Evolutionary conservation across 1,284 basidiomycete species (phyloP), one percentile per base, ranked within the genome.

Genomic region (Boletus austroedulis): DNA sequence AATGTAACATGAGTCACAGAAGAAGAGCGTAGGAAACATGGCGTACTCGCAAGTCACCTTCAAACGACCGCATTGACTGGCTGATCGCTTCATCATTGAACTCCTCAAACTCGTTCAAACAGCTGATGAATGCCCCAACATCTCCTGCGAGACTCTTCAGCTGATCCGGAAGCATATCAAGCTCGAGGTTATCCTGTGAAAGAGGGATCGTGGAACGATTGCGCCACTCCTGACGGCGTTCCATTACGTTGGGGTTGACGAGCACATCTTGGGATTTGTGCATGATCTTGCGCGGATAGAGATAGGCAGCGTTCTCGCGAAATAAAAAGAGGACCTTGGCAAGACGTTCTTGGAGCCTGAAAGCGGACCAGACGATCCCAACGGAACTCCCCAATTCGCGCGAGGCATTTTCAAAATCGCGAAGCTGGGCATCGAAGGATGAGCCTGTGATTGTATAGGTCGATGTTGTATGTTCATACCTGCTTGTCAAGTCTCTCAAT

Each of bases 61-160:
- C 79, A 12, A 84, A 77, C 0, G 75, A 68, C 23, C 76, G 62
- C 63, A 83, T 80, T 1, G 82, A 81, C 24, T 77, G 73, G 61
- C 79, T 81, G 14, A 84, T 77, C 4, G 77, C 79, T 52, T 83
- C 81, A 34, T 84, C 81, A 28, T 78, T 80, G 32, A 83, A 82
- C 63, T 81, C 81, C 3, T 82, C 80, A 49, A 83, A 84, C 54
- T 81, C 80, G 57, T 80, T 82, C 50, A 84, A 63, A 58, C 77
- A 80, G 46, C 76, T 76, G 17, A 82, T 66, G 58, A 84, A 84
- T 0, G 77, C 76, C 17, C 69, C 75, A 5, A 84, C 75, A 55
- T 83, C 82, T 21, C 67, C 62, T 4, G 82, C 80, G 12, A 84
- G 75, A 36, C 69, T 64, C 56, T 76, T 73, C 36, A 83, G 61